Base-by-base conservation (phyloP, 179 eudicot species). In the Silene noctiflora region DNA sequence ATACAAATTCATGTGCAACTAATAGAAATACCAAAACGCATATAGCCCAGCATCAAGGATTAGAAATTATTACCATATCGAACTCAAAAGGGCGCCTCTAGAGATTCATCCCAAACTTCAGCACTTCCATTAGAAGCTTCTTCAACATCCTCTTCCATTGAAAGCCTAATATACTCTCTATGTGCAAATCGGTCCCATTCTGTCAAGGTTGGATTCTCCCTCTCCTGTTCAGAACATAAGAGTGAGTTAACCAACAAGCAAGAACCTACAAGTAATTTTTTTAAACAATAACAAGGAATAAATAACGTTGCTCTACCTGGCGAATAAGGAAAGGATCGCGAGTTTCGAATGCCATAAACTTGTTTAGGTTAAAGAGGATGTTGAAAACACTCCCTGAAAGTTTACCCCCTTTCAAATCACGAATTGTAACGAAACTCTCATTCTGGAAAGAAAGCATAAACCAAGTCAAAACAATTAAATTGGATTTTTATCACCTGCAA, bases 131-230 rank as follows among this genome's bases (percentile, higher is more conserved):
- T 94, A 19, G 98, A 92, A 81, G 93, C 97, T 83, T 94, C 97
- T 76, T 94, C 98, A 74, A 89, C 98, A 84, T 94, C 98, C 80
- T 94, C 98, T 84, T 94, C 98, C 98, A 94, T 94, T 11, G 98
- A 94, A 44, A 94, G 94, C 83, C 97, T 88, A 67, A 94, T 94
- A 82, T 94, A 94, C 83, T 94, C 98, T 83, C 98, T 83, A 81
- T 92, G 98, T 22, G 98, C 98, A 83, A 92, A 94, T 75, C 97
- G 97, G 75, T 94, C 98, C 98, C 98, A 94, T 29, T 94, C 98
- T 22, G 98, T 92, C 89, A 94, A 85, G 72, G 83, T 83, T 60
- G 98, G 98, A 79, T 94, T 94, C 85, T 94, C 98, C 66, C 98
- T 91, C 82, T 94, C 98, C 98, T 94, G 88, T 65, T 64, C 67